A percentile compares a stretch with the other conserved stretches of the same genome.
Conservation (phyloP, 2,329 filamentous ascomycete species). For the Ophiostoma perfectum region DNA sequence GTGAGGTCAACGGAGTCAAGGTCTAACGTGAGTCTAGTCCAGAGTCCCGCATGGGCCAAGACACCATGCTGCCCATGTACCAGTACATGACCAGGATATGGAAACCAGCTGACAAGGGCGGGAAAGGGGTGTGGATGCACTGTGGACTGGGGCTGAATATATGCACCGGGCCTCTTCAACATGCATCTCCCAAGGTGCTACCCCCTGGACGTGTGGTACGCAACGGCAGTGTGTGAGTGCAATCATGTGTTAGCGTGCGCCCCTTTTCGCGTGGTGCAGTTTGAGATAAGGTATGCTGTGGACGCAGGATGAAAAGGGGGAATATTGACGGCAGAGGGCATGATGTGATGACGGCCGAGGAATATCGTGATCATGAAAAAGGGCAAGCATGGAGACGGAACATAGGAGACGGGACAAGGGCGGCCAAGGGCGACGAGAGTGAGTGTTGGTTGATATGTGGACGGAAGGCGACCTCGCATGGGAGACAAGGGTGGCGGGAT, state of each 20-base stretch:
- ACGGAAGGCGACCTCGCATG: not conserved
- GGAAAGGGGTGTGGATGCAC: conserved; percentile 11
- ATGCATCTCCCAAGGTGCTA: not conserved
- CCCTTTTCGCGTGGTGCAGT: not conserved
- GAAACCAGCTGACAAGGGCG: not conserved
- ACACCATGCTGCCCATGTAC: not conserved
- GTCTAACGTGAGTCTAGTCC: not conserved
- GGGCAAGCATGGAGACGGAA: not conserved
- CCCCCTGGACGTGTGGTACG: not conserved
- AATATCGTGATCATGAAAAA: not conserved
- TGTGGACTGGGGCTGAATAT: conserved; percentile 9
- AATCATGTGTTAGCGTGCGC: not conserved
- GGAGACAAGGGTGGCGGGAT: not conserved
- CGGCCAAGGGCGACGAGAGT: not conserved
- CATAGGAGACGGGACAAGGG: not conserved
- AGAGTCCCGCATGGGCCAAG: not conserved
- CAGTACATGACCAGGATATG: not conserved
- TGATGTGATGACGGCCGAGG: not conserved
- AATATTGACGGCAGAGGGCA: not conserved
- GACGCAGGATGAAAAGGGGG: not conserved
- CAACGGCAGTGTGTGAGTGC: conserved; percentile 2
- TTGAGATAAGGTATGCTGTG: not conserved
- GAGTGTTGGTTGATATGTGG: not conserved
- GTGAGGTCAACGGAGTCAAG: not conserved
- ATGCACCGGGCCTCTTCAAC: not conserved